phyloP scores from a whole-genome alignment of 2,329 filamentous ascomycete genomes.

The Allantophomopsis cytisporea region DNA sequence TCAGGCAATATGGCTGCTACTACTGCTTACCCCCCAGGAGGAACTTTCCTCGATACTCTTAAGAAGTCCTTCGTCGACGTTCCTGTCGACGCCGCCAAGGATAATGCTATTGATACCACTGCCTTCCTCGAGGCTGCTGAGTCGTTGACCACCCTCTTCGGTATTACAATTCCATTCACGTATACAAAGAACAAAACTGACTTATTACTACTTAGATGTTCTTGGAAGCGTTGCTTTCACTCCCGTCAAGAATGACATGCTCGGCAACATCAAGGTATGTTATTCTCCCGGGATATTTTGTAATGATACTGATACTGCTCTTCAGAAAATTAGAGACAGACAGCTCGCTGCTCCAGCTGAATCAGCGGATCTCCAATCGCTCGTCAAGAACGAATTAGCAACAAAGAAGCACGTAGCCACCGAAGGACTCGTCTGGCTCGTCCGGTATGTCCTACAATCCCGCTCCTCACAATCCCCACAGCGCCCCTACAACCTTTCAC shows the following conservation, averaged over 20 bases:
- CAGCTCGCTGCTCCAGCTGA: slow-evolving; percentile 65
- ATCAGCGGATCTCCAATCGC: slow-evolving; percentile 73
- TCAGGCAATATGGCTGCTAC: neutral
- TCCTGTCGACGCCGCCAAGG: slow-evolving; percentile 56
- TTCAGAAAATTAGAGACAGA: slow-evolving; percentile 77
- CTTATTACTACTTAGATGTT: slow-evolving; percentile 29
- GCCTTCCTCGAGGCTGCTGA: slow-evolving; percentile 89
- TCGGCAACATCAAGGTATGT: slow-evolving; percentile 76
- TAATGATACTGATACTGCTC: neutral
- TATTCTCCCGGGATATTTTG: neutral
- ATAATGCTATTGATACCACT: slow-evolving; percentile 66
- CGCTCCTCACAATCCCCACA: slow-evolving; percentile 1
- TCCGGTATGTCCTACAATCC: slow-evolving; percentile 44
- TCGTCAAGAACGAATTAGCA: slow-evolving; percentile 79
- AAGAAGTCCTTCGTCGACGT: slow-evolving; percentile 78
- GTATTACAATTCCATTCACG: slow-evolving; percentile 26
- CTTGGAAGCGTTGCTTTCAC: slow-evolving; percentile 66
- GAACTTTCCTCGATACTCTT: slow-evolving; percentile 75
- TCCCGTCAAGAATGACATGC: slow-evolving; percentile 83
- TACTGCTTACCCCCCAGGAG: slow-evolving; percentile 15
- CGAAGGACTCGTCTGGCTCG: slow-evolving; percentile 83
- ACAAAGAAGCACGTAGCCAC: slow-evolving; percentile 78
- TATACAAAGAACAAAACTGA: too few relatives aligned
- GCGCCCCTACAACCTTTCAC: neutral
- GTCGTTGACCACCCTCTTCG: slow-evolving; percentile 76